phyloP scores from a whole-genome alignment of 73 alveolate genomes.

The Blepharisma stoltei region DNA sequence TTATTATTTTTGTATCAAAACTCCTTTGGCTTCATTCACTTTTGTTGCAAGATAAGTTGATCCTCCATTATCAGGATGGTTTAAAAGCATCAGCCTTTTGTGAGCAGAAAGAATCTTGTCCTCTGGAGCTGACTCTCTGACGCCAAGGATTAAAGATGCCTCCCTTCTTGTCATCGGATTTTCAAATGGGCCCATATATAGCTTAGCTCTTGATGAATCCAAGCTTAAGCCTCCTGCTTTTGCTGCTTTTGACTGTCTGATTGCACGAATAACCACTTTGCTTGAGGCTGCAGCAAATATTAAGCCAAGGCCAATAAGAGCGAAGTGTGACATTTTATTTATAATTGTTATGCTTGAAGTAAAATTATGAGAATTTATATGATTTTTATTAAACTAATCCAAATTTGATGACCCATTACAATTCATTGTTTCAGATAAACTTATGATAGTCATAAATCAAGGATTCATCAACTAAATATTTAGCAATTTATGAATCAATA shows the following conservation, averaged over 20 bases:
- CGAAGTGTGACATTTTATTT: too few species aligned
- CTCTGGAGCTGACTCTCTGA: constrained; percentile 55
- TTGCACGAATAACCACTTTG: background rate
- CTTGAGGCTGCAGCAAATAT: background rate
- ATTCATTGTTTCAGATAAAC: too few species aligned
- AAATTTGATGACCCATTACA: too few species aligned
- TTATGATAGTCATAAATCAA: too few species aligned
- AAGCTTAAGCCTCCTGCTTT: background rate
- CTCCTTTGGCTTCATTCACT: constrained; percentile 90
- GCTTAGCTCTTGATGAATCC: constrained; percentile 1
- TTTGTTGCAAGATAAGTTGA: constrained; percentile 79
- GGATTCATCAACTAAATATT: too few species aligned
- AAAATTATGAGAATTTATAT: too few species aligned
- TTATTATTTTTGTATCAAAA: background rate
- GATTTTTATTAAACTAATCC: too few species aligned
- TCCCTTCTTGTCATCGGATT: constrained; percentile 67
- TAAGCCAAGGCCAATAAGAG: too few species aligned
- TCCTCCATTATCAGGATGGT: constrained; percentile 94
- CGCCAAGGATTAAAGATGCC: constrained; percentile 77
- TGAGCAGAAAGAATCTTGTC: constrained; percentile 62
- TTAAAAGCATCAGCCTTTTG: constrained; percentile 72
- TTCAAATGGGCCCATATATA: constrained; percentile 69
- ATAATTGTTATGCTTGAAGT: too few species aligned
- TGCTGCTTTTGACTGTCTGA: background rate
- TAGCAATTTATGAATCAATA: too few species aligned